Base-by-base conservation (phyloP, 2,329 filamentous ascomycete species). In the Fusarium sp. region DNA sequence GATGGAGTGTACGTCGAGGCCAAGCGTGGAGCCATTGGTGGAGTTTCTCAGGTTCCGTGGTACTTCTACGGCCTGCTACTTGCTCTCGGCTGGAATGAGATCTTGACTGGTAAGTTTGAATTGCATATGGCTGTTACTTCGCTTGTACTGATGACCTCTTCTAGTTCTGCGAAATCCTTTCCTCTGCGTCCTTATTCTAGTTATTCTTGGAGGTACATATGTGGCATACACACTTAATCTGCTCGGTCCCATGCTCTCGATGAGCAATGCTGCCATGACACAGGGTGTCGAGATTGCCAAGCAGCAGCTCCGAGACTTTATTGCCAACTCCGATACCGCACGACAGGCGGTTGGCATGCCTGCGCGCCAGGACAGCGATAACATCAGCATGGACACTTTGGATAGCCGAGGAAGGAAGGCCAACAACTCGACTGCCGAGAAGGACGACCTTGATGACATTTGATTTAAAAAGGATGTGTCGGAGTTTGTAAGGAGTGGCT, bases 1-100 rank as follows among this genome's bases (percentile, higher is more conserved):
- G 96, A 99, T 78, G 96, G 94, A 10, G 95, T 99, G 6, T 99
- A 97, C 75, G 94, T 99, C 43, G 96, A 99, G 83, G 96, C 96
- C 51, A 99, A 99, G 86, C 89, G 96, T 62, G 94, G 95, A 78
- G 96, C 96, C 43, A 97, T 99, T 77, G 96, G 96, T 57, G 94
- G 95, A 60, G 93, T 99, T 74, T 93, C 94, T 7, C 94, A 98
- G 80, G 90, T 99, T 51, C 96, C 96, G 8, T 82, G 97, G 66
- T 98, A 98, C 81, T 98, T 99, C 80, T 99, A 98, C 75, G 93
- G 89, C 43, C 80, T 98, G 59, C 85, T 99, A 59, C 83, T 99
- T 70, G 93, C 93, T 23, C 85, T 99, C 50, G 96, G 96, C n/a
- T 99, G 96, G 96, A 99, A 99, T 81, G 96, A 99, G 81, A 94